Evolutionary conservation across 2,329 filamentous ascomycete genomes (phyloP).

Genomic region (Fusarium albidum): DNA sequence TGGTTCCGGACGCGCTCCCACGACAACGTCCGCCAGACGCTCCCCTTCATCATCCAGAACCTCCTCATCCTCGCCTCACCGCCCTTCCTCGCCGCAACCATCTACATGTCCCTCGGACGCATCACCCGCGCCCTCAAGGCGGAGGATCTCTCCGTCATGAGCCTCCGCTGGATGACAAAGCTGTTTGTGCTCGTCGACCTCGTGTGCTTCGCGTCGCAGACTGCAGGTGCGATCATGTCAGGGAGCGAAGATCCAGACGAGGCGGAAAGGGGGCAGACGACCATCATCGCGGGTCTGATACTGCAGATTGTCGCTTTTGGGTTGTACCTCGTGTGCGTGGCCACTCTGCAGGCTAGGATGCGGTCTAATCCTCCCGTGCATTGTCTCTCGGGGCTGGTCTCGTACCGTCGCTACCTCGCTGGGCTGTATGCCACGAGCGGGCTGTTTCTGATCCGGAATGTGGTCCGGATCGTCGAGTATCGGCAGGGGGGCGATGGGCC

Average conservation of each 20-base stretch:
- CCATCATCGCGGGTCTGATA: slow-evolving; percentile 3
- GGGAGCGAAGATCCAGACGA: neutral
- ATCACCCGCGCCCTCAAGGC: slow-evolving; percentile 45
- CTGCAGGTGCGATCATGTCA: slow-evolving; percentile 10
- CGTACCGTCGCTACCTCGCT: no score
- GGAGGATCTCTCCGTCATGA: slow-evolving; percentile 46
- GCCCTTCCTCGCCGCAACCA: slow-evolving; percentile 50
- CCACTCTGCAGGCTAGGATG: slow-evolving; percentile 54
- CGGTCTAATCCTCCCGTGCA: slow-evolving; percentile 2
- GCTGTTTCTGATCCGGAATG: slow-evolving; percentile 56
- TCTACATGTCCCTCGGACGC: slow-evolving; percentile 52
- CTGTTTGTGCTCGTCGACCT: slow-evolving; percentile 9
- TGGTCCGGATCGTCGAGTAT: slow-evolving; percentile 60
- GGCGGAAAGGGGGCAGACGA: neutral
- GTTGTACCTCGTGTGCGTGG: slow-evolving; percentile 40
- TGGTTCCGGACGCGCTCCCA: slow-evolving; percentile 56
- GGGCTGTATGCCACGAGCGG: slow-evolving; percentile 52
- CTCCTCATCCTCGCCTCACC: slow-evolving; percentile 50
- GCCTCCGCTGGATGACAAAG: slow-evolving; percentile 3
- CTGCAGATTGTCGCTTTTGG: slow-evolving; percentile 7
- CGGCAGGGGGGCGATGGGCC: slow-evolving; percentile 51
- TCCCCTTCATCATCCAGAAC: slow-evolving; percentile 48
- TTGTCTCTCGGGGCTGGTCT: neutral
- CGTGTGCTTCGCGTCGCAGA: slow-evolving; percentile 2
- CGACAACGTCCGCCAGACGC: slow-evolving; percentile 43